Conservation (phyloP, 202 grass and related monocot species). For the Saccharum hybrid region DNA sequence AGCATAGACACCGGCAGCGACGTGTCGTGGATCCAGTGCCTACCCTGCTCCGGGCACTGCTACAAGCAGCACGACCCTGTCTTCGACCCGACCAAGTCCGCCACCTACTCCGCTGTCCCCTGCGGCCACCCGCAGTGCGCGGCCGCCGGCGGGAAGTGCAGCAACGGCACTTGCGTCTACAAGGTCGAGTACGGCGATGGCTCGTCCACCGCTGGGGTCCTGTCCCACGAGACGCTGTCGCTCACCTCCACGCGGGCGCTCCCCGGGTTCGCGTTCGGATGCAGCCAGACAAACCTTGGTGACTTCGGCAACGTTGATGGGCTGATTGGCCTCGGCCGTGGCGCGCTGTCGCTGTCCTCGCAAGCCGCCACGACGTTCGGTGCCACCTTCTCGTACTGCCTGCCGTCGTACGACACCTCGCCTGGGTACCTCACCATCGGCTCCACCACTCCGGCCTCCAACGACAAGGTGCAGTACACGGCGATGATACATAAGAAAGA, state of each 20-base stretch:
- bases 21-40: constrained; percentile 84
- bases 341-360: constrained; percentile 30
- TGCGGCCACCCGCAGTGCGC: constrained; percentile 51
- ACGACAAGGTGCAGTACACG: constrained; percentile 35
- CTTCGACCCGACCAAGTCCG: constrained; percentile 62
- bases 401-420: constrained; percentile 28
- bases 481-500: constrained; percentile 16
- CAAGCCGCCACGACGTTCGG: constrained; percentile 27
- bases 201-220: constrained; percentile 42
- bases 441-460: neutral
- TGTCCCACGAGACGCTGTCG: constrained; percentile 47
- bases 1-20: constrained; percentile 84
- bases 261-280: constrained; percentile 54
- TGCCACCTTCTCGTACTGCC: constrained; percentile 58
- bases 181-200: constrained; percentile 23
- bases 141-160: neutral
- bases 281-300: constrained; percentile 32
- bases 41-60: constrained; percentile 63
- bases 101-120: constrained; percentile 59
- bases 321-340: constrained; percentile 57
- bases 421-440: constrained; percentile 44
- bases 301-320: constrained; percentile 31
- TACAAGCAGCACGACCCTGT: constrained; percentile 62
- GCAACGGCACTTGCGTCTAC: constrained; percentile 41
- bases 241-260: constrained; percentile 13